These are phyloP conservation scores for Cyberlindnera suaveolens DNA, from an alignment of 805 yeast genomes.

Conservation along the genomic window DNA sequence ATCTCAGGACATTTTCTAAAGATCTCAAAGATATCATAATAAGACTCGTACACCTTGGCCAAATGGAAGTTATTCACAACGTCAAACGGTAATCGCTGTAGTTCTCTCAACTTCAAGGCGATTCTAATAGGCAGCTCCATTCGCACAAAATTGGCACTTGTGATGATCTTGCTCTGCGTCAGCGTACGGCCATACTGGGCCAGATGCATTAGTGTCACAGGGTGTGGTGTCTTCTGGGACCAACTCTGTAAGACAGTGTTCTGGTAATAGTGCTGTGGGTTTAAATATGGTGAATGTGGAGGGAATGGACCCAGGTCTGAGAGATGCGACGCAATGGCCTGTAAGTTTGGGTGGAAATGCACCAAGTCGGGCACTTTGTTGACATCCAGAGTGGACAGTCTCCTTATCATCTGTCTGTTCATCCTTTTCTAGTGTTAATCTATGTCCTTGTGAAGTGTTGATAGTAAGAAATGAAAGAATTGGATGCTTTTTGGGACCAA, in stretches of 20 bases:
- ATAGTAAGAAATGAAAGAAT: too few relatives aligned
- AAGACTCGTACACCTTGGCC: slow-evolving; percentile 82
- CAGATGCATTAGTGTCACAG: slow-evolving; percentile 82
- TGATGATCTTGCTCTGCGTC: slow-evolving; percentile 68
- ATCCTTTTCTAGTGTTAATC: neutral
- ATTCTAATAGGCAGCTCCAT: slow-evolving; percentile 80
- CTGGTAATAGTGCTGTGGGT: slow-evolving; percentile 81
- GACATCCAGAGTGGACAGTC: slow-evolving; percentile 7
- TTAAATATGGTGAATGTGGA: slow-evolving; percentile 38
- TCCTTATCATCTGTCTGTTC: neutral
- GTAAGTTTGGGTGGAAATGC: slow-evolving; percentile 29
- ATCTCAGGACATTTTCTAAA: slow-evolving; percentile 71
- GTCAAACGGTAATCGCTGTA: slow-evolving; percentile 78
- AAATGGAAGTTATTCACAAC: slow-evolving; percentile 82
- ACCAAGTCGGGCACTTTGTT: slow-evolving; percentile 27
- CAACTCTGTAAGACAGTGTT: slow-evolving; percentile 61
- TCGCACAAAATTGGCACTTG: slow-evolving; percentile 85
- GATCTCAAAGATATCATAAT: slow-evolving; percentile 80
- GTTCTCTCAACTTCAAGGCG: slow-evolving; percentile 70
- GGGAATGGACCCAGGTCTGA: slow-evolving; percentile 35
- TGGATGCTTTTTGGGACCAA: neutral
- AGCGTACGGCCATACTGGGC: slow-evolving; percentile 83
- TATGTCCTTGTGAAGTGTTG: too few relatives aligned
- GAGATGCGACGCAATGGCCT: slow-evolving; percentile 26
- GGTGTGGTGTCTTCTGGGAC: slow-evolving; percentile 67